phyloP scores from a whole-genome alignment of 345 rosid species.

The Gossypium australe region DNA sequence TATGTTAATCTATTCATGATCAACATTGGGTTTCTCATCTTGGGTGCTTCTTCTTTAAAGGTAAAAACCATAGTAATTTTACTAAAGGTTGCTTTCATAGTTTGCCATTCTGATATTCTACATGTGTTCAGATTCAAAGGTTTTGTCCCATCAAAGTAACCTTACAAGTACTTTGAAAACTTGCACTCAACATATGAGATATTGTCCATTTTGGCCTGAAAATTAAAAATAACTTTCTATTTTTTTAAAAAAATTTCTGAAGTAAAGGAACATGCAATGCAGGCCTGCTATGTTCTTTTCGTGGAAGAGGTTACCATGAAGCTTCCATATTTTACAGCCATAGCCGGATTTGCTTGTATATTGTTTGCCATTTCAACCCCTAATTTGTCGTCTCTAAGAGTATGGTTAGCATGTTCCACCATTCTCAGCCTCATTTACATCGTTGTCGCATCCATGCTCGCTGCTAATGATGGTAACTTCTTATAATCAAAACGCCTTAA shows the following conservation, averaged over 20 bases:
- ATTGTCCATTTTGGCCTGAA: neutral
- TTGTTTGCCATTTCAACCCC: constrained; percentile 79
- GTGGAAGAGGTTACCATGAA: constrained; percentile 39
- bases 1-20: constrained; percentile 80
- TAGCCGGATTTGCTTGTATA: constrained; percentile 44
- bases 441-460: constrained; percentile 46
- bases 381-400: constrained; percentile 71
- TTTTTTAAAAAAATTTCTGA: neutral
- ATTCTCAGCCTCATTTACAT: constrained; percentile 58
- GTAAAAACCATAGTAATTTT: constrained; percentile 21
- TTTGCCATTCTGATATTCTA: too few species aligned
- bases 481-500: too few species aligned
- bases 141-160: too few species aligned
- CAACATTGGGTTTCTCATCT: constrained; percentile 64
- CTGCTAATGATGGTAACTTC: constrained; percentile 59
- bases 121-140: too few species aligned
- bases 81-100: too few species aligned
- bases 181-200: neutral
- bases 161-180: too few species aligned
- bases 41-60: constrained; percentile 79
- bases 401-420: constrained; percentile 83
- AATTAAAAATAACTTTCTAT: neutral
- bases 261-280: constrained; percentile 13
- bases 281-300: constrained; percentile 55
- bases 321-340: constrained; percentile 49